phyloP scores from a whole-genome alignment of 73 alveolate species.

The Stentor roeselii region DNA sequence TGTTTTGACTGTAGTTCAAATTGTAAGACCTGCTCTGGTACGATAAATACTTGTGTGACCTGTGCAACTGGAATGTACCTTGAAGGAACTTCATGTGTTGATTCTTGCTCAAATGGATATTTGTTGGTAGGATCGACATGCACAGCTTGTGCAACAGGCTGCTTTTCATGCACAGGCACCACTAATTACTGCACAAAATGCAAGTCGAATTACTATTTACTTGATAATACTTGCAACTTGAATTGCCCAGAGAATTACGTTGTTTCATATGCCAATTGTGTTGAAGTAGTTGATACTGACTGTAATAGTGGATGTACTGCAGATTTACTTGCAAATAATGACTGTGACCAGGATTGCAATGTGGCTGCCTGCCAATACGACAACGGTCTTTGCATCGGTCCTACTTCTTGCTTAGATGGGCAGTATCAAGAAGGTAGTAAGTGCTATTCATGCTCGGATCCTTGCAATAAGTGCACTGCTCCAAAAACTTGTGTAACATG shows the following conservation, averaged over 20 bases:
- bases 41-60: constrained; percentile 4
- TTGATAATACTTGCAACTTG: not conserved
- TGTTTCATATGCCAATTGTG: not conserved
- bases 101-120: not conserved
- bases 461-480: not conserved
- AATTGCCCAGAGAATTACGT: not conserved
- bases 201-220: not conserved
- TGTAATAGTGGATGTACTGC: constrained; percentile 3
- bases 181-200: not conserved
- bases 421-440: not conserved
- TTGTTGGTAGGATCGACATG: not conserved
- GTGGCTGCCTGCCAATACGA: constrained; percentile 19
- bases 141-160: not conserved
- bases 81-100: not conserved
- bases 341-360: constrained; percentile 18
- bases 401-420: constrained; percentile 3
- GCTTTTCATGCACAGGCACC: not conserved
- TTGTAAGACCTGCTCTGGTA: constrained; percentile 20
- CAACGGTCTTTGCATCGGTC: not conserved
- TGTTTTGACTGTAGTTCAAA: constrained; percentile 29
- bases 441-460: not conserved
- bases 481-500: not conserved
- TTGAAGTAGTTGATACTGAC: not conserved
- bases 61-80: constrained; percentile 26
- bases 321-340: not conserved